These are phyloP conservation scores for Sonneratia caseolaris DNA, from an alignment of 345 rosid genomes.

Conservation along the genomic window DNA sequence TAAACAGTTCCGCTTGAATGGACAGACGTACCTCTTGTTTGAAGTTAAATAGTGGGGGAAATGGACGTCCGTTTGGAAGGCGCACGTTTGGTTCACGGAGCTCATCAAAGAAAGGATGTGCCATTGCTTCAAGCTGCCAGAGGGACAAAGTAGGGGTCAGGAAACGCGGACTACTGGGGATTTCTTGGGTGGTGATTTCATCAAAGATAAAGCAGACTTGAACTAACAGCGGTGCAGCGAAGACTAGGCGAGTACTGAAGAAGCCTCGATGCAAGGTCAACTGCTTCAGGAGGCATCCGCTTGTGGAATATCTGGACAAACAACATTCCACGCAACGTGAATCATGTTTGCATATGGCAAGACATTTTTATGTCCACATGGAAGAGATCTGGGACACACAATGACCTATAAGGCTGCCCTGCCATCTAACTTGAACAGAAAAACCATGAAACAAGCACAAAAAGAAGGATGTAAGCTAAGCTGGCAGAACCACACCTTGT, in stretches of 20 bases:
- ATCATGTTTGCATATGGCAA: too few relatives aligned
- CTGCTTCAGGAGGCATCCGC: constrained; percentile 86
- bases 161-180: not conserved
- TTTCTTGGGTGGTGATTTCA: not conserved
- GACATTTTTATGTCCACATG: not conserved
- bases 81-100: constrained; percentile 72
- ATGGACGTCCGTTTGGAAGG: constrained; percentile 58
- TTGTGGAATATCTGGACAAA: constrained; percentile 57
- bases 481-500: constrained; percentile 39
- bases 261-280: constrained; percentile 75
- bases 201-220: not conserved
- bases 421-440: not conserved
- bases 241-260: constrained; percentile 79
- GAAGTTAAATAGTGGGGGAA: constrained; percentile 66
- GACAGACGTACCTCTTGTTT: constrained; percentile 44
- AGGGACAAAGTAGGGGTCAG: not conserved
- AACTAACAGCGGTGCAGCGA: constrained; percentile 70
- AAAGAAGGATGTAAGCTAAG: not conserved
- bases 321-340: not conserved
- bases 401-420: not conserved
- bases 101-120: constrained; percentile 78
- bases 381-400: not conserved
- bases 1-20: too few relatives aligned
- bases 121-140: constrained; percentile 67
- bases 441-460: constrained; percentile 2